Base-by-base conservation (phyloP, 345 rosid genomes). In the Anastatica hierochuntica region DNA sequence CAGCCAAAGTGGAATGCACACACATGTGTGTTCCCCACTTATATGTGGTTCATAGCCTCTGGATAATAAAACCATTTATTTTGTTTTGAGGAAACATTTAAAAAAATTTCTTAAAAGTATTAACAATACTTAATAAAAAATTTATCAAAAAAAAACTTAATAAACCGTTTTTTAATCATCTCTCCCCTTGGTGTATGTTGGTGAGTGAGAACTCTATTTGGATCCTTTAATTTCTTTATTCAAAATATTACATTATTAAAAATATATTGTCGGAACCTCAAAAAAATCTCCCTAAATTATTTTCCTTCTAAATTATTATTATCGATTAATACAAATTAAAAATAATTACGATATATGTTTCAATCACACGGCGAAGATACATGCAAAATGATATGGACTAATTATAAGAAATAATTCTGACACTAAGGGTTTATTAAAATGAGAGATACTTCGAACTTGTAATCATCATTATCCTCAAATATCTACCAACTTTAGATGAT, bases 151-250 rank as follows among this genome's bases (percentile, higher is more conserved):
- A n/a, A n/a, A n/a, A n/a, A n/a, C 46, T 35, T 18, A 65, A 35
- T 15, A 65, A 49, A 17, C 43, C 56, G 27, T 16, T 49, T 54
- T 36, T 23, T 58, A n/a, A n/a, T n/a, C n/a, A n/a, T n/a, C n/a
- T n/a, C n/a, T n/a, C n/a, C n/a, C n/a, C n/a, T n/a, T n/a, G n/a
- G n/a, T n/a, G 43, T 52, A 66, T 66, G 71, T 59, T 59, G 55
- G 71, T 52, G 54, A 51, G 66, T n/a, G 48, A 49, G 46, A 63
- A 64, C 63, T 58, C 47, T 64, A n/a, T n/a, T 66, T 57, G 48
- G 53, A 58, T 66, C 59, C 59, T 49, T 50, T 35, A 9, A 33
- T 56, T 52, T 17, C 45, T 37, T 34, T 26, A 41, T 57, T 65
- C 58, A 65, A 49, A 33, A 43, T 49, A 42, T 35, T 49, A 14